Percentiles rank a stretch among this genome's conserved stretches.
These are phyloP conservation scores for Rutstroemia sp. DNA, from an alignment of 2,329 filamentous ascomycete genomes.

Conservation along the genomic window DNA sequence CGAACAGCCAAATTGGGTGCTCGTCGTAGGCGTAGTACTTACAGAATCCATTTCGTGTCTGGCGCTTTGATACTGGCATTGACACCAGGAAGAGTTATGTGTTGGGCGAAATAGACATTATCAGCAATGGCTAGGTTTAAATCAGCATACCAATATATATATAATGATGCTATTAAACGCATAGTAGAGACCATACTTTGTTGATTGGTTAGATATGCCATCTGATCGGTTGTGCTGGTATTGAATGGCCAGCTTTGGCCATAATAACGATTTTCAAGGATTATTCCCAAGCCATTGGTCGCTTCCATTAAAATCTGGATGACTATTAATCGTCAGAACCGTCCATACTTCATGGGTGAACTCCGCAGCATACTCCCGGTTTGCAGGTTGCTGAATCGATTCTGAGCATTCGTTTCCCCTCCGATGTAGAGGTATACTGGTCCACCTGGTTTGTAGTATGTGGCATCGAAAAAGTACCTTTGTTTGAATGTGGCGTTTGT, in stretches of 20 bases:
- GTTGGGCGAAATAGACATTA: constrained; percentile 43
- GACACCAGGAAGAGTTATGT: constrained; percentile 39
- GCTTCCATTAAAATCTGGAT: constrained; percentile 47
- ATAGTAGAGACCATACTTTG: constrained; percentile 30
- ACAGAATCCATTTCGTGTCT: constrained; percentile 40
- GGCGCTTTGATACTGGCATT: constrained; percentile 36
- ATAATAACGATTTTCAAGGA: constrained; percentile 46
- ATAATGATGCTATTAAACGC: too few species aligned
- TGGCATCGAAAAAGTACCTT: constrained; percentile 46
- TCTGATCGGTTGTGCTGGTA: constrained; percentile 40
- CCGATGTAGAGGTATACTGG: constrained; percentile 42
- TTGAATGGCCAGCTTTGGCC: constrained; percentile 42
- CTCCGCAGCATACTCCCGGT: constrained; percentile 31
- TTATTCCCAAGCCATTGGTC: constrained; percentile 46
- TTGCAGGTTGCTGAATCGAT: constrained; percentile 32
- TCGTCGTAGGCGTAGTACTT: constrained; percentile 17
- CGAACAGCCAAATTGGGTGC: not conserved
- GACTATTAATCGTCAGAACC: constrained; percentile 30
- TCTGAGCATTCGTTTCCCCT: constrained; percentile 37
- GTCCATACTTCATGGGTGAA: not conserved
- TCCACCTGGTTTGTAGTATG: constrained; percentile 47
- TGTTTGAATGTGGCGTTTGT: constrained; percentile 45
- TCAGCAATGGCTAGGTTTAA: constrained; percentile 36
- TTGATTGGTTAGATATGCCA: constrained; percentile 43
- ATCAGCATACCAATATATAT: too few species aligned